Evolutionary conservation across 2,329 filamentous ascomycete species (phyloP).

Genomic region (Xylariales sp.): DNA sequence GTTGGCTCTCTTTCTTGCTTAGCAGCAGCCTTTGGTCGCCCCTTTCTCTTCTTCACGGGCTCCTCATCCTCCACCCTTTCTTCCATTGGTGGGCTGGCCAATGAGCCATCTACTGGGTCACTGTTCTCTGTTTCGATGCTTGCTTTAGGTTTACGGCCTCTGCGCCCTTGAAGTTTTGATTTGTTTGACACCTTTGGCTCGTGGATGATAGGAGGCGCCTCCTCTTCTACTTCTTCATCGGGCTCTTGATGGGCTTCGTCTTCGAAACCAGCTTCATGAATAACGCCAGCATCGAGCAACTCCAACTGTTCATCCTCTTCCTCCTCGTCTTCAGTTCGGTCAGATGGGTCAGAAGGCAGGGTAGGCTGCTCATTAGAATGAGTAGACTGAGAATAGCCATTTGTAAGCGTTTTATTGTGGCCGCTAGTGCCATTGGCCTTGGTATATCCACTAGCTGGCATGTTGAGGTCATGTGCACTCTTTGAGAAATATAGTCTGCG

Average conservation of each 20-base stretch:
- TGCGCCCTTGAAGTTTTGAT: conserved; percentile 39
- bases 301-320: conserved; percentile 45
- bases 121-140: conserved; percentile 39
- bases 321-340: conserved; percentile 38
- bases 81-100: conserved; percentile 25
- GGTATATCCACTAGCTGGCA: conserved; percentile 39
- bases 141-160: conserved; percentile 46
- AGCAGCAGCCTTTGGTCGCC: conserved; percentile 43
- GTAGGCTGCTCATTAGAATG: conserved; percentile 43
- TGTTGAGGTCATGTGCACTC: conserved; percentile 39
- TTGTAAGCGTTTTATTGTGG: conserved; percentile 40
- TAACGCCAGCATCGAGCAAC: conserved; percentile 42
- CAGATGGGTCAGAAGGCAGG: conserved; percentile 25
- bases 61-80: conserved; percentile 41
- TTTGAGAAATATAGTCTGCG: conserved; percentile 65
- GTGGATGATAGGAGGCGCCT: conserved; percentile 39
- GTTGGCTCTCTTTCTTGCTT: conserved; percentile 35
- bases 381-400: conserved; percentile 33
- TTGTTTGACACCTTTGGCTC: conserved; percentile 43
- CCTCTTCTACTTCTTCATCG: conserved; percentile 43
- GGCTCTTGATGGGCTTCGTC: conserved; percentile 33
- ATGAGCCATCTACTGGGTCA: conserved; percentile 36
- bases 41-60: conserved; percentile 45
- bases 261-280: conserved; percentile 34
- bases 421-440: conserved; percentile 46